Base-by-base conservation (phyloP, 768 basidiomycete genomes). In the Phylloporus arenicola region DNA sequence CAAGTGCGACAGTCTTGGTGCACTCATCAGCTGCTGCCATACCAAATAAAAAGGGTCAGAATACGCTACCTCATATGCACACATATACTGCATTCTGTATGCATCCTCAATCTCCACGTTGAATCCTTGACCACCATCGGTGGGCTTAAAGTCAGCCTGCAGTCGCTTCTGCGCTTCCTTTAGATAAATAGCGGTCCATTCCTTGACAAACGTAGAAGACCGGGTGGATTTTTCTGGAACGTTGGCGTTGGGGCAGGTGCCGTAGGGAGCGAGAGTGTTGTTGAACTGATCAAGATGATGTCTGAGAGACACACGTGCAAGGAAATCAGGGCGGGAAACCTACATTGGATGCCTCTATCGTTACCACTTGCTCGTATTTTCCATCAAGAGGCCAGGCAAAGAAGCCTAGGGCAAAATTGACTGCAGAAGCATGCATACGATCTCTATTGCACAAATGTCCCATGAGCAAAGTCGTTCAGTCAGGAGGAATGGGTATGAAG, bases 181-280 rank as follows among this genome's bases (percentile, higher is more conserved):
- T 16, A 97, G 78, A 67, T 93, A 97, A 2, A 80, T 77, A 0
- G 64, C 62, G 0, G 83, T 74, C 92, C 93, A 95, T 46, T 81
- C 64, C 37, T 66, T 57, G 40, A 86, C 66, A 54, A 84, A 89
- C 54, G 70, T 73, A 3, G 65, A 53, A 2, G 78, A 81, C n/a
- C 88, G 81, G 42, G 80, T 75, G 2, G 72, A 58, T 60, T 82
- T 91, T 19, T 63, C 50, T 2, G 47, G 56, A 20, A 67, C 50
- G 3, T 62, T 50, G 0, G 87, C 73, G 61, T 93, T 93, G 5
- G 79, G 76, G 60, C 92, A 88, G 72, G 88, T 90, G 50, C 78
- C 77, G 56, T 92, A 93, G 4, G 92, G 92, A 0, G 91, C 78
- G 5, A 96, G 79, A 1, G 92, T 92, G 64, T 87, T 88, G 68